phyloP scores from a whole-genome alignment of 208 protist genomes.

The Angomonas deanei region DNA sequence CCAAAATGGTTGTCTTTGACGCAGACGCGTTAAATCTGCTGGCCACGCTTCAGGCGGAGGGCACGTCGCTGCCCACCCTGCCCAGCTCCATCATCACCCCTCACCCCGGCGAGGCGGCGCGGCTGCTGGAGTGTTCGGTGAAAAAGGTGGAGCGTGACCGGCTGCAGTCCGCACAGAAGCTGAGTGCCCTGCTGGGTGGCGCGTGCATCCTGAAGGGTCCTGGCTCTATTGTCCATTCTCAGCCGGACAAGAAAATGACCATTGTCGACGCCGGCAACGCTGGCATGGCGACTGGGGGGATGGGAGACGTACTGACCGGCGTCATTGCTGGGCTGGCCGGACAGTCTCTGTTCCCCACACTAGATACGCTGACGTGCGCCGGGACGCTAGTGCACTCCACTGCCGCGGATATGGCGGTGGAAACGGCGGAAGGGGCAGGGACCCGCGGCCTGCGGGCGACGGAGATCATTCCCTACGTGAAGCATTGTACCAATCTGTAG shows the following conservation, averaged over 20 bases:
- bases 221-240: constrained; percentile 46
- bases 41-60: neutral
- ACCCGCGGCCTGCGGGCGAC: constrained; percentile 63
- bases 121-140: constrained; percentile 48
- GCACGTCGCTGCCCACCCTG: constrained; percentile 14
- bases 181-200: constrained; percentile 42
- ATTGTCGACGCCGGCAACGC: constrained; percentile 76
- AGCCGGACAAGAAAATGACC: constrained; percentile 21
- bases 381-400: constrained; percentile 50
- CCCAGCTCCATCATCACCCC: constrained; percentile 63
- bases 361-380: constrained; percentile 46
- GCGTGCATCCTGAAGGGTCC: constrained; percentile 75
- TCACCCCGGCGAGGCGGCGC: constrained; percentile 71
- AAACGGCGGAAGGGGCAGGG: constrained; percentile 16
- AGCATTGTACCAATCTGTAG: constrained; percentile 42
- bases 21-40: constrained; percentile 71
- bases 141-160: constrained; percentile 68
- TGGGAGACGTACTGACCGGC: constrained; percentile 80
- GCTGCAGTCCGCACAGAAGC: constrained; percentile 29
- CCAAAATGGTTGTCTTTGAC: constrained; percentile 61
- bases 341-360: constrained; percentile 19
- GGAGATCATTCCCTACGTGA: constrained; percentile 39
- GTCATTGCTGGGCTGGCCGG: constrained; percentile 45
- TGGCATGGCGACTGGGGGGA: constrained; percentile 81
- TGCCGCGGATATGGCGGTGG: constrained; percentile 60